Conservation (phyloP, 192 early-diverging fungal genomes). For the Coemansia sp. region DNA sequence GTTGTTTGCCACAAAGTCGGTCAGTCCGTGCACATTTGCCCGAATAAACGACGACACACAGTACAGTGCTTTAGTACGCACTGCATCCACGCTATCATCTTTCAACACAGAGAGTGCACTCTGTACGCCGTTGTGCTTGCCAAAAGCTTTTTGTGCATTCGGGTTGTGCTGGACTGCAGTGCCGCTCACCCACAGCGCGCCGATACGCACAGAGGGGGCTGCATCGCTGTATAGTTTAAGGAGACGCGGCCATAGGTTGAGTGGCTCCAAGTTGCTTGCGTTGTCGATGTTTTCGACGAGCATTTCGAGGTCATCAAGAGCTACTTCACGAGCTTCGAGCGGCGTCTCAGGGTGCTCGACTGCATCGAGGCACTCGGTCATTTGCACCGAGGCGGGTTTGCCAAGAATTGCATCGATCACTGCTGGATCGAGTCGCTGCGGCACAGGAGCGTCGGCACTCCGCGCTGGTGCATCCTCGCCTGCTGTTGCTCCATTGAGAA, state of each 20-base stretch:
- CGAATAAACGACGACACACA: slow-evolving; percentile 69
- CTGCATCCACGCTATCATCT: slow-evolving; percentile 38
- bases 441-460: slow-evolving; percentile 14
- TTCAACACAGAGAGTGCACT: slow-evolving; percentile 53
- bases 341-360: slow-evolving; percentile 58
- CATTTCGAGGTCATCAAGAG: slow-evolving; percentile 94
- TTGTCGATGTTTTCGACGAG: slow-evolving; percentile 87
- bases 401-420: slow-evolving; percentile 92
- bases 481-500: slow-evolving; percentile 72
- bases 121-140: slow-evolving; percentile 52
- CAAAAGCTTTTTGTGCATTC: slow-evolving; percentile 71
- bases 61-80: slow-evolving; percentile 69
- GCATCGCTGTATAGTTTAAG: slow-evolving; percentile 48
- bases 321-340: slow-evolving; percentile 68
- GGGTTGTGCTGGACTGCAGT: slow-evolving; percentile 95
- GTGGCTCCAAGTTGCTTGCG: slow-evolving; percentile 83
- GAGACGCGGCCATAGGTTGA: slow-evolving; percentile 84
- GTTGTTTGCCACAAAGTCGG: slow-evolving; percentile 55
- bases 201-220: slow-evolving; percentile 62
- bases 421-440: slow-evolving; percentile 68
- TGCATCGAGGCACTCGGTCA: slow-evolving; percentile 80
- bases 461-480: slow-evolving; percentile 62
- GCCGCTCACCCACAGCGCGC: slow-evolving; percentile 86
- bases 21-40: slow-evolving; percentile 56
- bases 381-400: slow-evolving; percentile 80